Evolutionary conservation across 768 basidiomycete species (phyloP), one percentile per base, ranked within the genome.

Genomic region (Mycena belliarum): DNA sequence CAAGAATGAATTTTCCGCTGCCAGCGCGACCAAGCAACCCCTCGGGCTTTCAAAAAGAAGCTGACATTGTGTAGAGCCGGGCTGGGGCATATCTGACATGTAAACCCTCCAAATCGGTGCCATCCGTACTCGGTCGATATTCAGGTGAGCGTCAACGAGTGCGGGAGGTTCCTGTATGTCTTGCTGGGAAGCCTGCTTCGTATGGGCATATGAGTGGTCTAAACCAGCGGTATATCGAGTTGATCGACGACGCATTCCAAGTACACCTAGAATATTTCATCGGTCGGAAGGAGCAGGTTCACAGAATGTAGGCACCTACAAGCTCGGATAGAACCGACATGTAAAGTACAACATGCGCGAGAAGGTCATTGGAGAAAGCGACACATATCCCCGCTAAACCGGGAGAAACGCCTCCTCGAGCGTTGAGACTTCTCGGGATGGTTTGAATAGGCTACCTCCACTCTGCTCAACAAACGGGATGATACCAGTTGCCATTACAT

Each of bases 11-110:
- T 70, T 92, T 92, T 15, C 89, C 89, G 60, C 88, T 89, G 73
- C 86, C 87, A 14, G 92, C 94, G 35, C 93, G 79, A 6, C 93
- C 93, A 29, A 95, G 73, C n/a, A 95, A 72, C 12, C 93, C 91
- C 91, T 35, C 83, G 79, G 0, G 88, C 81, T 61, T 81, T 81
- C 53, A 95, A 74, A 1, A 79, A 70, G 71, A 95, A 94, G 1
- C 89, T 90, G 5, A 93, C 77, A 33, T 82, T 79, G 56, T 87
- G 87, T 32, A 95, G 75, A 0, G 95, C 92, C 0, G 88, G 76
- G 95, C 92, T 0, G 91, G 88, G 0, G 91, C 84, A 70, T 95
- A 95, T 70, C 86, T 91, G 69, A 95, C 75, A 18, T 83, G 84
- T 25, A 96, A 75, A 60, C 94, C 82, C 63, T 94, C 86, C 24